Conservation (phyloP, 768 basidiomycete species). For the Leccinum truebloodii region DNA sequence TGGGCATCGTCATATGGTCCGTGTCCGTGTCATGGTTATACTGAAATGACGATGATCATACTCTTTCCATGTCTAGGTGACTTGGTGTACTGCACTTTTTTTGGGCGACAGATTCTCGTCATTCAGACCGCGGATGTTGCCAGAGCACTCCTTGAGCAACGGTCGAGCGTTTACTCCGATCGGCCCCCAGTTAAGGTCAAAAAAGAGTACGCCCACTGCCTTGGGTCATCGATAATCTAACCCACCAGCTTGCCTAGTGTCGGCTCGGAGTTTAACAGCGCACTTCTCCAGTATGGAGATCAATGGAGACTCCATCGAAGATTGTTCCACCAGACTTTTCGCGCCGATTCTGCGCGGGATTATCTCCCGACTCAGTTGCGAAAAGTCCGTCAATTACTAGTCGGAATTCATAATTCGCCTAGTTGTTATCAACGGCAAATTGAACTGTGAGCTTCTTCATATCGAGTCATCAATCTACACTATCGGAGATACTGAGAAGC, state of each 20-base stretch:
- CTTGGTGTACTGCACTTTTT: constrained; percentile 31
- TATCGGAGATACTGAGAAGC: constrained; percentile 7
- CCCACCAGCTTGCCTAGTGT: constrained; percentile 15
- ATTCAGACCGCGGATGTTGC: constrained; percentile 35
- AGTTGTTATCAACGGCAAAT: constrained; percentile 30
- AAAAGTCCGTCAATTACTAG: constrained; percentile 30
- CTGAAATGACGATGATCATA: constrained; percentile 1
- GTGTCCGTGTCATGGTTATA: constrained; percentile 18
- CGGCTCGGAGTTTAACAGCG: constrained; percentile 34
- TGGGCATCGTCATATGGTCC: constrained; percentile 31
- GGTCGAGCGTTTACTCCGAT: constrained; percentile 39
- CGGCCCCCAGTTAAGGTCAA: constrained; percentile 33
- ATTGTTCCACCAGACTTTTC: constrained; percentile 35
- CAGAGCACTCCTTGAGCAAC: constrained; percentile 38
- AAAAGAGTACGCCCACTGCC: constrained; percentile 24
- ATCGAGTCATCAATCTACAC: neutral
- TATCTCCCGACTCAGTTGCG: constrained; percentile 30
- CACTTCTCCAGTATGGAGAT: constrained; percentile 32
- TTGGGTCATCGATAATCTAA: constrained; percentile 3
- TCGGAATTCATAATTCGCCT: constrained; percentile 24
- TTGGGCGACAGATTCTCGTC: constrained; percentile 36
- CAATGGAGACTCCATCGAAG: constrained; percentile 34
- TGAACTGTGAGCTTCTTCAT: constrained; percentile 28
- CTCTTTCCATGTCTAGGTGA: constrained; percentile 25
- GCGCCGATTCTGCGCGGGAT: constrained; percentile 27